phyloP scores from a whole-genome alignment of 805 yeast genomes.

The Wickerhamomyces xylosicus region DNA sequence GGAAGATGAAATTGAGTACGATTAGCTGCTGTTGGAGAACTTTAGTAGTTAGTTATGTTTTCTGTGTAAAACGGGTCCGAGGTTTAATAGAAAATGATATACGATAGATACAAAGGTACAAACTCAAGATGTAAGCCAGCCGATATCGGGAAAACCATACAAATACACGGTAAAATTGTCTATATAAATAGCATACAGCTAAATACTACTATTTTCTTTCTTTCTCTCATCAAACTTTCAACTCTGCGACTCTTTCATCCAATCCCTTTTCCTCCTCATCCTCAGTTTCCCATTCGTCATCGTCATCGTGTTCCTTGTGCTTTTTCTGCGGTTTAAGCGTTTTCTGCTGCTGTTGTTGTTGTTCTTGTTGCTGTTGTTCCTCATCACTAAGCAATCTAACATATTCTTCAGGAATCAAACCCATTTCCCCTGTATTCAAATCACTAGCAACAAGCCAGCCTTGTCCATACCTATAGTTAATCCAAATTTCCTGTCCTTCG shows the following conservation, averaged over 20 bases:
- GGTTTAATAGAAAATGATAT: no score
- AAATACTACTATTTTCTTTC: no score
- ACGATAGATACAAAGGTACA: no score
- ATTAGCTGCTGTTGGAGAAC: no score
- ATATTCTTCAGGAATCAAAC: conserved; percentile 92
- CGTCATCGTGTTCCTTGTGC: conserved; percentile 8
- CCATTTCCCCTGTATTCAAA: conserved; percentile 67
- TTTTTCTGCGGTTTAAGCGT: not conserved
- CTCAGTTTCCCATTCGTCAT: conserved; percentile 20
- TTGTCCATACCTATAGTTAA: conserved; percentile 89
- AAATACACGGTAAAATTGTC: no score
- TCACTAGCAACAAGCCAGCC: conserved; percentile 96
- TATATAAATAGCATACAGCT: no score
- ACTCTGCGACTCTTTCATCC: conserved; percentile 4
- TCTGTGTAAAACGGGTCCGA: no score
- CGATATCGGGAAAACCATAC: no score
- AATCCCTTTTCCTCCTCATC: conserved; percentile 16
- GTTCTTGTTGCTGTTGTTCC: conserved; percentile 2
- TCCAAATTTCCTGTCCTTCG: conserved; percentile 80
- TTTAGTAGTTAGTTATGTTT: no score
- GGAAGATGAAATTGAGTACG: conserved; percentile 41
- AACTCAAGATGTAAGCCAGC: no score
- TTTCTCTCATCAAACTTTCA: not conserved
- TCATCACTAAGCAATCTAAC: conserved; percentile 39
- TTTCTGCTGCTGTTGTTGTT: conserved; percentile 2